Conservation (phyloP, 371 early-diverging fungal genomes). For the Synchytrium microbalum region DNA sequence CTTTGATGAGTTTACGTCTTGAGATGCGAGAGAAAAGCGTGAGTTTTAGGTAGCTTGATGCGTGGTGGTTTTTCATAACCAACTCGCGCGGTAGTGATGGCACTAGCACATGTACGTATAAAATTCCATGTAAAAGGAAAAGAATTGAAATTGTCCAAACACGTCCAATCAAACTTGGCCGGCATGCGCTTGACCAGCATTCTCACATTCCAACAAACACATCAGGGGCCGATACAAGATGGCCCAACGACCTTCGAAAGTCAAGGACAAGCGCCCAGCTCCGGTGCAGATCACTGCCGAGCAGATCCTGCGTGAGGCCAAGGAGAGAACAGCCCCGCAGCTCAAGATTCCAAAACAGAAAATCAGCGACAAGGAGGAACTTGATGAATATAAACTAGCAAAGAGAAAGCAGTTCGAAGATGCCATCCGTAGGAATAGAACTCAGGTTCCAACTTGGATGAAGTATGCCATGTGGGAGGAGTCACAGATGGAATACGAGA, state of each 20-base stretch:
- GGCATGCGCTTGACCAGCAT: too few species aligned
- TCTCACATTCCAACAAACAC: too few species aligned
- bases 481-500: constrained; percentile 68
- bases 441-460: constrained; percentile 82
- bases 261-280: constrained; percentile 96
- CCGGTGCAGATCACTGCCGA: constrained; percentile 98
- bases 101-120: too few species aligned
- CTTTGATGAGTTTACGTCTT: too few species aligned
- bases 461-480: constrained; percentile 97
- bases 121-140: too few species aligned
- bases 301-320: constrained; percentile 92
- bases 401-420: constrained; percentile 95
- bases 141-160: too few species aligned
- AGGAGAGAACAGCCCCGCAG: constrained; percentile 74
- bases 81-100: too few species aligned
- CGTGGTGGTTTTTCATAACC: too few species aligned
- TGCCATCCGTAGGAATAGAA: constrained; percentile 73
- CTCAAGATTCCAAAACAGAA: constrained; percentile 77
- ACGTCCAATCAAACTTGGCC: too few species aligned
- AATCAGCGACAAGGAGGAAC: constrained; percentile 86
- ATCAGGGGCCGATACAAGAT: too few species aligned
- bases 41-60: too few species aligned
- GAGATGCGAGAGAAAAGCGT: too few species aligned
- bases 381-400: constrained; percentile 76
- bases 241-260: constrained; percentile 41